phyloP scores from a whole-genome alignment of 805 yeast genomes.

The Ogataea pini region DNA sequence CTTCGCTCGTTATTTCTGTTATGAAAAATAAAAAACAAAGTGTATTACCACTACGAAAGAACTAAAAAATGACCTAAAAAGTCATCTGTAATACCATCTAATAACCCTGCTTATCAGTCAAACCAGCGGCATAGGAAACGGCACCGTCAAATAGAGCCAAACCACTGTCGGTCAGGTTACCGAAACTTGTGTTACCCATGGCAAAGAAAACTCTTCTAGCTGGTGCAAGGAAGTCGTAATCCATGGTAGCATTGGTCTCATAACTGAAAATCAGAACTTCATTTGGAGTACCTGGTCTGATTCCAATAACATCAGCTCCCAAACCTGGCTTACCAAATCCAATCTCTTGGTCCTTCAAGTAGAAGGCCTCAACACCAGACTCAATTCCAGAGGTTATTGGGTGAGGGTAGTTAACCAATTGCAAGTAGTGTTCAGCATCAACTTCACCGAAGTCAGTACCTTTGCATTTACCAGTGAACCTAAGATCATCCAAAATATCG shows the following conservation, averaged over 20 bases:
- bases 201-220: conserved; percentile 7
- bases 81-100: too few species aligned
- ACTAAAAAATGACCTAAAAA: too few species aligned
- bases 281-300: conserved; percentile 8
- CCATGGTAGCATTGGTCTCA: conserved; percentile 7
- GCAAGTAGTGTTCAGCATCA: conserved; percentile 5
- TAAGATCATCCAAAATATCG: conserved; percentile 8
- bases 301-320: conserved; percentile 6
- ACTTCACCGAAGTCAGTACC: conserved; percentile 5
- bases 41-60: too few species aligned
- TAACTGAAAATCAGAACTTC: conserved; percentile 3
- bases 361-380: conserved; percentile 1
- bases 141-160: conserved; percentile 4
- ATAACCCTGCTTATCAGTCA: not conserved
- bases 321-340: conserved; percentile 5
- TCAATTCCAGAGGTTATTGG: conserved; percentile 4
- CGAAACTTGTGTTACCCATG: conserved; percentile 1
- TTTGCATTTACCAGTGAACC: conserved; percentile 3
- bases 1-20: too few species aligned
- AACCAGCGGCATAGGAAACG: conserved; percentile 1
- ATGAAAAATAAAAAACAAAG: too few species aligned
- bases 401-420: conserved; percentile 7
- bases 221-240: conserved; percentile 7
- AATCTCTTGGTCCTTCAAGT: not conserved
- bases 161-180: conserved; percentile 3